These are phyloP conservation scores for Rhinocladiella similis DNA, from an alignment of 2,329 filamentous ascomycete genomes.

Conservation along the genomic window DNA sequence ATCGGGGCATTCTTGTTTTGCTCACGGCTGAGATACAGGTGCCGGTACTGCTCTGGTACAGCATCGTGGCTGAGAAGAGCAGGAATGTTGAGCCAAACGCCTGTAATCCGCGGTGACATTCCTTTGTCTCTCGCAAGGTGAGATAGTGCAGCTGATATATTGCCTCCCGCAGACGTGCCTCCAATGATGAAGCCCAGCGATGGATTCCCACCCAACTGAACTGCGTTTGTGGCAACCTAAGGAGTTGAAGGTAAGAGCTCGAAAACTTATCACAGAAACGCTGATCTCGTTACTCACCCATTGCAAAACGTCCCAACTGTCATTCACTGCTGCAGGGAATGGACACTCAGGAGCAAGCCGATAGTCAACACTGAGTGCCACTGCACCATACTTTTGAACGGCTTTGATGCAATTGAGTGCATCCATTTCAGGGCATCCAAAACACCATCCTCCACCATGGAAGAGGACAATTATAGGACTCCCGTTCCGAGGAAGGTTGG, in stretches of 20 bases:
- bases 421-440: conserved; percentile 24
- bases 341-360: conserved; percentile 15
- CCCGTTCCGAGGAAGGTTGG: conserved; percentile 41
- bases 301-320: conserved; percentile 16
- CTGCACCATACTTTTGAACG: conserved; percentile 12
- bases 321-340: conserved; percentile 12
- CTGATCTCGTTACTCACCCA: conserved; percentile 17
- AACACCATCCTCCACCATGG: conserved; percentile 27
- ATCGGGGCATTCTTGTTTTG: conserved; percentile 8
- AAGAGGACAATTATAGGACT: conserved; percentile 49
- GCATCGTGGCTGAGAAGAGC: conserved; percentile 23
- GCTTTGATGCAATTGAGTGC: conserved; percentile 2
- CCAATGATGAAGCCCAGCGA: conserved; percentile 49
- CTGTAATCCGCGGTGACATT: conserved; percentile 41
- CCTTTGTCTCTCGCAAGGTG: conserved; percentile 36
- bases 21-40: conserved; percentile 1
- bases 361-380: conserved; percentile 9
- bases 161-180: conserved; percentile 49
- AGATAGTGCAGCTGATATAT: conserved; percentile 33
- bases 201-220: conserved; percentile 37
- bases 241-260: too few relatives aligned
- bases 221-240: too few relatives aligned
- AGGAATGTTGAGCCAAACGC: conserved; percentile 28
- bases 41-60: conserved; percentile 4
- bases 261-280: too few relatives aligned